These are phyloP conservation scores for Termitomyces titanicus DNA, from an alignment of 768 basidiomycete genomes.

Conservation along the genomic window DNA sequence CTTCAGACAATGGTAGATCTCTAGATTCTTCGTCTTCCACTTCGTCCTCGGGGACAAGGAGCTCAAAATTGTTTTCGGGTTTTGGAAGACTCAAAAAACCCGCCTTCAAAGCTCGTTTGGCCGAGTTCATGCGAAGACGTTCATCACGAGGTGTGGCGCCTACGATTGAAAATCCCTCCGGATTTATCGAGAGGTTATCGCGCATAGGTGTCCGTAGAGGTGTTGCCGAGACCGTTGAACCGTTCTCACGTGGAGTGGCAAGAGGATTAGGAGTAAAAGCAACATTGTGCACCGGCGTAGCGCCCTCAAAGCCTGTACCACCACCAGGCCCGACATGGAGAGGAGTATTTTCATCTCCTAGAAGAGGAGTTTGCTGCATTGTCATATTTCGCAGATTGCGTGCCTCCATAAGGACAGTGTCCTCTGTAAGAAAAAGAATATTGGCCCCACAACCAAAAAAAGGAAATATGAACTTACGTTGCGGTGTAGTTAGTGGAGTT, in stretches of 20 bases:
- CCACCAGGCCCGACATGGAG: conserved; percentile 69
- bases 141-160: conserved; percentile 78
- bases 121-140: conserved; percentile 53
- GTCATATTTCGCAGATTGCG: conserved; percentile 95
- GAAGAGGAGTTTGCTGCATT: conserved; percentile 85
- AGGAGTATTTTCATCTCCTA: conserved; percentile 98
- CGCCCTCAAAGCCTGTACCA: conserved; percentile 92
- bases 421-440: conserved; percentile 52
- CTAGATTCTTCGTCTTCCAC: conserved; percentile 56
- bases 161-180: conserved; percentile 51
- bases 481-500: conserved; percentile 91
- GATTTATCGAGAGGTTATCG: conserved; percentile 89
- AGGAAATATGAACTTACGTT: conserved; percentile 47
- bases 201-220: conserved; percentile 94
- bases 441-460: background rate
- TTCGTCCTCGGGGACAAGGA: conserved; percentile 88
- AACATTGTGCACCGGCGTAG: conserved; percentile 88
- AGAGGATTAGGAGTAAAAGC: conserved; percentile 96
- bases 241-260: conserved; percentile 69
- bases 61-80: conserved; percentile 96
- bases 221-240: conserved; percentile 53
- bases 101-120: conserved; percentile 73
- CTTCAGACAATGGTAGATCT: conserved; percentile 42
- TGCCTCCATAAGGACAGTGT: conserved; percentile 92
- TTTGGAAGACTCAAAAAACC: conserved; percentile 84